phyloP scores from a whole-genome alignment of 371 early-diverging fungal genomes.

The Rhizopus sp. region DNA sequence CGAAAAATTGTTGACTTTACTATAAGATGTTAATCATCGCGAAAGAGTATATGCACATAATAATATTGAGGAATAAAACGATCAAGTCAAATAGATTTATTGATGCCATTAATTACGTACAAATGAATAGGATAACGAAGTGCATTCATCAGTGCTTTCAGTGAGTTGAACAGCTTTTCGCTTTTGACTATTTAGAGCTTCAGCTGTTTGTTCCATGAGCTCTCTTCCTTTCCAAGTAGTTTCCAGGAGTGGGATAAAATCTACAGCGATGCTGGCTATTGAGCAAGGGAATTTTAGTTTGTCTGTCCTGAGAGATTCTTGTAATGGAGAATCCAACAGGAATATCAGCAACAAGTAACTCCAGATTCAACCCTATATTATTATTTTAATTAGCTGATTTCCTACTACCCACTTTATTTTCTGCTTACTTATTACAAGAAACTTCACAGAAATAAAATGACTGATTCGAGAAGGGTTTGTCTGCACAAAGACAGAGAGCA shows the following conservation, averaged over 20 bases:
- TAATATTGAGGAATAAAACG: too few relatives aligned
- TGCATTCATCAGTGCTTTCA: too few relatives aligned
- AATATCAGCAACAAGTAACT: not conserved
- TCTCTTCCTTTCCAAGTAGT: constrained; percentile 1
- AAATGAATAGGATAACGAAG: too few relatives aligned
- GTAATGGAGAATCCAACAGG: not conserved
- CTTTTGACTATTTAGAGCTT: not conserved
- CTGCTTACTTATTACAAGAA: constrained; percentile 14
- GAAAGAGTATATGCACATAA: too few relatives aligned
- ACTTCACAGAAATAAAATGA: constrained; percentile 15
- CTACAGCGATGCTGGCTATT: not conserved
- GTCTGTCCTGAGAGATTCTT: not conserved
- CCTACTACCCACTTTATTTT: constrained; percentile 8
- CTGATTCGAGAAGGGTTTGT: constrained; percentile 17
- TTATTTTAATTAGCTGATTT: constrained; percentile 7
- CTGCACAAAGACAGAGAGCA: constrained; percentile 18
- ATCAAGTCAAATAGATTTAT: too few relatives aligned
- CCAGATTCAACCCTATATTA: constrained; percentile 1
- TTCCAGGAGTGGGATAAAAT: constrained; percentile 2
- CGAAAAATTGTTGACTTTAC: too few relatives aligned
- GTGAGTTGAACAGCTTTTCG: too few relatives aligned
- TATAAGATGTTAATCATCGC: too few relatives aligned
- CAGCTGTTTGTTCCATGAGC: not conserved
- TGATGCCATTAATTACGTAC: too few relatives aligned
- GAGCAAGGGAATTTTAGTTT: not conserved